phyloP scores from a whole-genome alignment of 208 protist genomes.

The Trypanosoma rangeli region DNA sequence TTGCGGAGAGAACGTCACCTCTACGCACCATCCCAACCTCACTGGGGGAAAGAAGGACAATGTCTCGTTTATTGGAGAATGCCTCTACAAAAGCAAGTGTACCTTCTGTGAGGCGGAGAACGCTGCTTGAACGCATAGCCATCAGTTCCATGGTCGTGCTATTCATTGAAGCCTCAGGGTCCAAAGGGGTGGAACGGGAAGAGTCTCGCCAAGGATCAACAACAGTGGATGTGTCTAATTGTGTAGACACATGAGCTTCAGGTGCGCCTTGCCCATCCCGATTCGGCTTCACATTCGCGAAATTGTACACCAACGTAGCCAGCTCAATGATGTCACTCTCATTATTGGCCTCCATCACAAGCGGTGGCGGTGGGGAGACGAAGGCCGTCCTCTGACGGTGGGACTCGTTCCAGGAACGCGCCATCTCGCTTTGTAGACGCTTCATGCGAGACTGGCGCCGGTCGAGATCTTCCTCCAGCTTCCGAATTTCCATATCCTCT shows the following conservation, averaged over 20 bases:
- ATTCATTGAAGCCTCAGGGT: background rate
- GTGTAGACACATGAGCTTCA: background rate
- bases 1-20: conserved; percentile 77
- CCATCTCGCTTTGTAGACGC: conserved; percentile 26
- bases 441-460: conserved; percentile 45
- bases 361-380: conserved; percentile 45
- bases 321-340: conserved; percentile 66
- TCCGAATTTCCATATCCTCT: conserved; percentile 32
- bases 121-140: conserved; percentile 63
- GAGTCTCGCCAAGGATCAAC: background rate
- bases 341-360: conserved; percentile 44
- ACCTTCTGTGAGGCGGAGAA: conserved; percentile 52
- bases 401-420: conserved; percentile 18
- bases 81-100: conserved; percentile 75
- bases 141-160: conserved; percentile 46
- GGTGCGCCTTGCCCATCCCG: background rate
- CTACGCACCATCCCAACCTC: conserved; percentile 58
- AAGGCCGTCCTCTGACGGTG: background rate
- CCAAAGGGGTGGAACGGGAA: background rate
- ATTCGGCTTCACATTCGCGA: conserved; percentile 18
- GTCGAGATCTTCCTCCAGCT: conserved; percentile 38
- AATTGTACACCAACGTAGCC: conserved; percentile 52
- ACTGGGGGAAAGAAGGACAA: conserved; percentile 63
- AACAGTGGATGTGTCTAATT: background rate
- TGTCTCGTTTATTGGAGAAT: conserved; percentile 52